phyloP scores from a whole-genome alignment of 2,329 filamentous ascomycete genomes.

The Xylariaceae sp. region DNA sequence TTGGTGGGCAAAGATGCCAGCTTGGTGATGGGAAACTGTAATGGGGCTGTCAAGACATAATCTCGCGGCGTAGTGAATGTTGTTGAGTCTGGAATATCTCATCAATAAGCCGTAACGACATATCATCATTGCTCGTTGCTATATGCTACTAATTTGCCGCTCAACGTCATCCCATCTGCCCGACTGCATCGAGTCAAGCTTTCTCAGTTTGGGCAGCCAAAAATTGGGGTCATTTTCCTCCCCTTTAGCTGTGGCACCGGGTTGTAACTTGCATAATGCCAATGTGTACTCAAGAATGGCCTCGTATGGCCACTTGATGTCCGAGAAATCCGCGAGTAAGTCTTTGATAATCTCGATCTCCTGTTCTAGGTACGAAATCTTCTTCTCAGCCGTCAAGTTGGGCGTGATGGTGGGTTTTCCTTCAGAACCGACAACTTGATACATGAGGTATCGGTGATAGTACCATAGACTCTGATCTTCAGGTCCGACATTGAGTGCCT shows the following conservation, averaged over 20 bases:
- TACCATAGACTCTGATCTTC: conserved; percentile 98
- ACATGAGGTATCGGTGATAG: conserved; percentile 89
- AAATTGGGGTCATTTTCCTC: conserved; percentile 51
- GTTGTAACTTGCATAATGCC: conserved; percentile 60
- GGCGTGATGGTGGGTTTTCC: conserved; percentile 67
- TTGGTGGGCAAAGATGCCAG: conserved; percentile 64
- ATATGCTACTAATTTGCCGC: conserved; percentile 42
- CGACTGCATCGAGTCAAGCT: conserved; percentile 74
- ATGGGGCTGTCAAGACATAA: conserved; percentile 28
- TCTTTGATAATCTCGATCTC: conserved; percentile 80
- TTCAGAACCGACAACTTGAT: conserved; percentile 62
- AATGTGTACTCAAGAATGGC: conserved; percentile 78
- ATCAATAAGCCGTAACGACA: neutral
- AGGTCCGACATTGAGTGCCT: conserved; percentile 84
- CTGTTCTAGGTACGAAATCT: conserved; percentile 67
- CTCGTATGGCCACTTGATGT: conserved; percentile 83
- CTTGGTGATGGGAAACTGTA: conserved; percentile 49
- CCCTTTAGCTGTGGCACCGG: conserved; percentile 50
- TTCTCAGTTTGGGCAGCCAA: conserved; percentile 71
- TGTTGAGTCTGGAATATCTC: neutral
- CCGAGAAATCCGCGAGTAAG: conserved; percentile 63
- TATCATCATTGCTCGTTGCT: conserved; percentile 20
- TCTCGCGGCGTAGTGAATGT: neutral
- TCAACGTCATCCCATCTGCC: conserved; percentile 80
- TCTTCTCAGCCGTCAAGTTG: conserved; percentile 65